A percentile compares a stretch with the other conserved stretches of the same genome.
Evolutionary conservation across 2,329 filamentous ascomycete species (phyloP).

Genomic region (Xylaria digitata): DNA sequence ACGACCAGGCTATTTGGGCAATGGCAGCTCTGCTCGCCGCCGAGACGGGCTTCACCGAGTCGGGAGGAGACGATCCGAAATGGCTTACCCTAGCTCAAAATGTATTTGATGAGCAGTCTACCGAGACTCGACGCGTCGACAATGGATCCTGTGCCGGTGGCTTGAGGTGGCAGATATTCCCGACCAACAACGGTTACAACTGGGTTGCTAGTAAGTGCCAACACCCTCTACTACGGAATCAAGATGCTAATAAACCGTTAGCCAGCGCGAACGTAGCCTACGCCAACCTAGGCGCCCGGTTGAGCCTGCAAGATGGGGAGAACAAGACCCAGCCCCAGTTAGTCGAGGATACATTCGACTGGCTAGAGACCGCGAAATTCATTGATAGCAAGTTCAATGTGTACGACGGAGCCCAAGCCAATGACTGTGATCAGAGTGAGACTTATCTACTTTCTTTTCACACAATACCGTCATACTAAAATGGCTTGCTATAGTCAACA

Average conservation of each 20-base stretch:
- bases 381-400: constrained; percentile 57
- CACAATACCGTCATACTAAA: constrained; percentile 1
- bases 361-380: constrained; percentile 56
- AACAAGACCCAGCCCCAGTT: constrained; percentile 70
- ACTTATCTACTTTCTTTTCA: background rate
- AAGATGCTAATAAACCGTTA: constrained; percentile 20
- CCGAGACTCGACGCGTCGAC: constrained; percentile 58
- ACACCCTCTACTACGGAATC: background rate
- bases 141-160: constrained; percentile 66
- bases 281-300: constrained; percentile 63
- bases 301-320: constrained; percentile 67
- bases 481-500: constrained; percentile 50
- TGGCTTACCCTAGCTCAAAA: constrained; percentile 72
- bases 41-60: constrained; percentile 68
- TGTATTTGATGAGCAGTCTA: constrained; percentile 70
- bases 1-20: constrained; percentile 71
- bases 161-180: constrained; percentile 73
- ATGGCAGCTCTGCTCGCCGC: constrained; percentile 70
- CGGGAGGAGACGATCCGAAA: constrained; percentile 57
- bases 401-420: constrained; percentile 58
- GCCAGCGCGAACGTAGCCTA: constrained; percentile 57
- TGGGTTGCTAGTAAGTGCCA: constrained; percentile 54
- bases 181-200: constrained; percentile 63
- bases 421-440: constrained; percentile 53
- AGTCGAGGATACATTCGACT: constrained; percentile 67